A percentile compares a stretch with the other conserved stretches of the same genome.
Evolutionary conservation across 441 rosid genomes (phyloP).

Genomic region (Dalechampia spathulata): DNA sequence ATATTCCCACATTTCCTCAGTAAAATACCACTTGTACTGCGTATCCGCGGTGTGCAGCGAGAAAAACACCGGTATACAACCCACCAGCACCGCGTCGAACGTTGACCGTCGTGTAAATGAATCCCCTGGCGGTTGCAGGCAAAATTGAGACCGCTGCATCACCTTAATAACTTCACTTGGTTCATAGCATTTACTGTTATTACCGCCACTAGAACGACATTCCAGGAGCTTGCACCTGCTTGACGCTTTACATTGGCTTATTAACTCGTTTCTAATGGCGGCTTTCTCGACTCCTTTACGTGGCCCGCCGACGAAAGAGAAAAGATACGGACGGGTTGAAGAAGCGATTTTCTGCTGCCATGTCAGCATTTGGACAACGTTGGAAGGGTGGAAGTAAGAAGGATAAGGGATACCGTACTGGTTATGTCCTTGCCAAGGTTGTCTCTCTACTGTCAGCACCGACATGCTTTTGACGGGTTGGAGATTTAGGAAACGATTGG

Average conservation of each 20-base stretch:
- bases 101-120: slow-evolving; percentile 51
- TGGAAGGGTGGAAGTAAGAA: slow-evolving; percentile 59
- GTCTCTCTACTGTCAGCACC: slow-evolving; percentile 48
- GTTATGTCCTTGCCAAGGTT: slow-evolving; percentile 41
- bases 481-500: slow-evolving; percentile 45
- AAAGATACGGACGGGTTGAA: slow-evolving; percentile 28
- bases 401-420: slow-evolving; percentile 73
- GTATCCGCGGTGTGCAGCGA: slow-evolving; percentile 63
- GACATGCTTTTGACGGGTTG: slow-evolving; percentile 54
- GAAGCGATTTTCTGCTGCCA: slow-evolving; percentile 45
- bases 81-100: slow-evolving; percentile 64
- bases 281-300: slow-evolving; percentile 24
- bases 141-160: slow-evolving; percentile 45
- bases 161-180: slow-evolving; percentile 45
- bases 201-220: slow-evolving; percentile 30
- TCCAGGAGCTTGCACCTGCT: slow-evolving; percentile 44
- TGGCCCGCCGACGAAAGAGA: slow-evolving; percentile 59
- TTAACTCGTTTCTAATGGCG: slow-evolving; percentile 40
- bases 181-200: slow-evolving; percentile 33
- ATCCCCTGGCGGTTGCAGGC: slow-evolving; percentile 78
- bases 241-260: slow-evolving; percentile 39
- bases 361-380: slow-evolving; percentile 19
- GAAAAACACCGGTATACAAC: slow-evolving; percentile 77
- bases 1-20: slow-evolving; percentile 36
- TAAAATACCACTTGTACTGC: slow-evolving; percentile 72